Conservation (phyloP, 2,329 filamentous ascomycete genomes). For the Orbilia blumenaviensis region DNA sequence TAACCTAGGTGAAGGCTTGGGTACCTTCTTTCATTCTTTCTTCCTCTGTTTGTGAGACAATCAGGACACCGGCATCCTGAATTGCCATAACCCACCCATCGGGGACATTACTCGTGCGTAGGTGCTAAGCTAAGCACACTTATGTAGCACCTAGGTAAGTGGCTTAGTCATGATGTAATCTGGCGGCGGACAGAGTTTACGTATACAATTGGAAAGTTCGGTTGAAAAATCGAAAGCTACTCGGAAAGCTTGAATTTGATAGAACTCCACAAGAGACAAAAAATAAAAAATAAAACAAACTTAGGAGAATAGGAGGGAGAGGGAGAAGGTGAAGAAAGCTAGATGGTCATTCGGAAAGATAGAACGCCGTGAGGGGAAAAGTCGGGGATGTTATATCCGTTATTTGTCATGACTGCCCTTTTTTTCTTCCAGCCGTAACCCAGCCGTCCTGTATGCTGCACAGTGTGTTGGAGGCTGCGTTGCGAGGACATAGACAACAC, state of each 20-base stretch:
- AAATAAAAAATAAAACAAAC: no score
- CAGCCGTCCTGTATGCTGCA: no score
- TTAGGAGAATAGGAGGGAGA: background rate
- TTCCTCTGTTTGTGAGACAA: no score
- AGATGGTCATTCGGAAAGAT: constrained; percentile 1
- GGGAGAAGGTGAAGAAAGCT: background rate
- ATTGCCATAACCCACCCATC: background rate
- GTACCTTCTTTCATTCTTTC: no score
- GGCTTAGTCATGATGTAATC: background rate
- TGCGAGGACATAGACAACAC: constrained; percentile 16
- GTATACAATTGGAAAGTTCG: constrained; percentile 5
- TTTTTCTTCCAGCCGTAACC: background rate
- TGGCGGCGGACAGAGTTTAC: background rate
- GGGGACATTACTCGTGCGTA: background rate
- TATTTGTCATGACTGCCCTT: constrained; percentile 16
- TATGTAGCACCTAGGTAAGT: no score
- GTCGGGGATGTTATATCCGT: constrained; percentile 17
- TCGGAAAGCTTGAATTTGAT: background rate
- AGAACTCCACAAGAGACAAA: background rate
- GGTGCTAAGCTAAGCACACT: no score
- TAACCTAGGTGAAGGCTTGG: no score
- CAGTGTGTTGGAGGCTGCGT: constrained; percentile 20
- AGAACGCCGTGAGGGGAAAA: background rate
- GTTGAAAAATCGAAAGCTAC: background rate
- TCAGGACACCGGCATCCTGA: background rate